These are phyloP conservation scores for Tetrapisispora phaffii DNA, from an alignment of 805 yeast genomes.

Conservation along the genomic window DNA sequence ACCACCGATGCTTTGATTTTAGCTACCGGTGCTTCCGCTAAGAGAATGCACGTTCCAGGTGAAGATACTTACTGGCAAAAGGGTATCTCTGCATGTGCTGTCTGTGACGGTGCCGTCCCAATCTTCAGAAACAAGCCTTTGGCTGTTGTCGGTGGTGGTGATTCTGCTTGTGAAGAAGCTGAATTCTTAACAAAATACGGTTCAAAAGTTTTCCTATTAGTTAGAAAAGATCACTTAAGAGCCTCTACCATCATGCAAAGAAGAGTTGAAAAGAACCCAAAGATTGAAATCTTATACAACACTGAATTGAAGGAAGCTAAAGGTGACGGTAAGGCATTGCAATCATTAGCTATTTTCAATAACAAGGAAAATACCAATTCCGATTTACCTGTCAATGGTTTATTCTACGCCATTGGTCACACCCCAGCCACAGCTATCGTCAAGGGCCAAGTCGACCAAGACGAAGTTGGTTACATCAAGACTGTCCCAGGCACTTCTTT, in stretches of 20 bases:
- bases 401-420: slow-evolving; percentile 97
- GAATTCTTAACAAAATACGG: slow-evolving; percentile 93
- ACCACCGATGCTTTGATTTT: slow-evolving; percentile 86
- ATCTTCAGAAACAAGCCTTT: slow-evolving; percentile 95
- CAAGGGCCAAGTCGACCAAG: slow-evolving; percentile 67
- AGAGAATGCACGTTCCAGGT: slow-evolving; percentile 87
- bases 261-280: slow-evolving; percentile 74
- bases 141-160: slow-evolving; percentile 98
- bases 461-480: slow-evolving; percentile 78
- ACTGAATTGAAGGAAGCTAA: slow-evolving; percentile 78
- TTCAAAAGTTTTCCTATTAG: slow-evolving; percentile 86
- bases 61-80: slow-evolving; percentile 98
- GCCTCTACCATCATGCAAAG: slow-evolving; percentile 96
- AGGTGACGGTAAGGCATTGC: slow-evolving; percentile 84
- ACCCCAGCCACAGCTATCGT: slow-evolving; percentile 86
- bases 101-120: slow-evolving; percentile 99
- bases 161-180: slow-evolving; percentile 99
- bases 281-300: slow-evolving; percentile 84
- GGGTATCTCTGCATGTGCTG: slow-evolving; percentile 98
- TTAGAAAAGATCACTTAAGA: slow-evolving; percentile 87
- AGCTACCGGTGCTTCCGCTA: slow-evolving; percentile 98
- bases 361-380: slow-evolving; percentile 56
- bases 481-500: slow-evolving; percentile 83
- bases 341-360: slow-evolving; percentile 55
- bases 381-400: slow-evolving; percentile 75